Evolutionary conservation across 2,329 filamentous ascomycete genomes (phyloP).

Genomic region (Endothia cerciana): DNA sequence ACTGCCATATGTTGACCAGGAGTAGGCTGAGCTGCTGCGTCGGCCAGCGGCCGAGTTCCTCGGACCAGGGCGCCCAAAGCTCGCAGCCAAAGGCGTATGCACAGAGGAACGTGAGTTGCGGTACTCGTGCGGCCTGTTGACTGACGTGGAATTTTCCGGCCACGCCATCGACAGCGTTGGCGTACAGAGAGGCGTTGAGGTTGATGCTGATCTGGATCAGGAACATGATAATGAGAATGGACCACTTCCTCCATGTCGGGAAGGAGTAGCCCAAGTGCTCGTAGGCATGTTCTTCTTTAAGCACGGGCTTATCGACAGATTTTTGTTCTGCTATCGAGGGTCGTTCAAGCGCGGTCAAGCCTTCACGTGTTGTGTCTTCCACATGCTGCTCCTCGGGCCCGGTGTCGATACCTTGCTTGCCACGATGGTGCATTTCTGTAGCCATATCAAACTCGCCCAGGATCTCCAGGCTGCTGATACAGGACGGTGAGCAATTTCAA

Average conservation of each 20-base stretch:
- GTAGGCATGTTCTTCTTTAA: constrained; percentile 33
- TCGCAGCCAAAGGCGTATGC: constrained; percentile 54
- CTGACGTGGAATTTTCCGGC: constrained; percentile 49
- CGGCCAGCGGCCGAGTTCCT: constrained; percentile 56
- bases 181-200: constrained; percentile 56
- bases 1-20: constrained; percentile 58
- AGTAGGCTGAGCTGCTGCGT: constrained; percentile 55
- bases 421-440: not conserved
- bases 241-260: constrained; percentile 54
- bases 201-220: constrained; percentile 60
- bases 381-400: not conserved
- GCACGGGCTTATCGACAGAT: not conserved
- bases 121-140: constrained; percentile 49
- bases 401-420: not conserved
- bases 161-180: constrained; percentile 52
- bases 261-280: constrained; percentile 47
- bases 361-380: not conserved
- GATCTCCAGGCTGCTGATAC: not conserved
- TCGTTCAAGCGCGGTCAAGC: not conserved
- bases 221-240: constrained; percentile 54
- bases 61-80: constrained; percentile 59
- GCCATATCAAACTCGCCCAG: not conserved
- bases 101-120: constrained; percentile 54
- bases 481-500: not conserved
- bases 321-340: not conserved